Evolutionary conservation across 2,329 filamentous ascomycete species (phyloP), one percentile per base, ranked within the genome.

Genomic region (Botrytis paeoniae): DNA sequence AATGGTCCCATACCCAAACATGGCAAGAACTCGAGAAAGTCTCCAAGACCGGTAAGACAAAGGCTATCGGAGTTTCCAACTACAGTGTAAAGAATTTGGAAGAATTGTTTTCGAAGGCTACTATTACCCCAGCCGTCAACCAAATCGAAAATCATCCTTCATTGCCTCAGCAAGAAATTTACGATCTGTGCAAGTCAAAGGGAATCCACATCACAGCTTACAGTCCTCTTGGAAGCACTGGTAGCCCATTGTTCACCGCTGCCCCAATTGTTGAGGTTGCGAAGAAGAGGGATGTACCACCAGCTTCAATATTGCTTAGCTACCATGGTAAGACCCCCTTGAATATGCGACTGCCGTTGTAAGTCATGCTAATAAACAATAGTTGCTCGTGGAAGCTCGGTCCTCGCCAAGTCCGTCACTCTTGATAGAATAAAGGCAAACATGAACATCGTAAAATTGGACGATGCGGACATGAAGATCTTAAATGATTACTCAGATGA

Each of bases 11-110:
- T 81, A 84, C 92, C 76, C 86, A 93, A 74, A 93, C 92, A 68
- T 97, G 92, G 92, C 91, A 91, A 83, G 87, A 87, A 81, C 90
- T 94, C 87, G 92, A 94, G 85, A 86, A 86, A 75, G 84, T 93
- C 8, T 83, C 91, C 9, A 82, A 82, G 10, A 86, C 87, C 0
- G 89, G 89, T 76, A 91, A 89, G 82, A 82, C 85, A 54, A 84
- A 79, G 73, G 79, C 80, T 4, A 83, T 84, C 66, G 89, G 89
- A 57, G 85, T 83, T 63, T 78, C 80, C 37, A 83, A 83, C 75
- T 83, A 81, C 75, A 79, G 79, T 32, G 75, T 79, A 57, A 71
- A 74, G 70, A 80, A 82, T 71, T 74, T 85, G 10, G 75, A 81
- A 66, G 76, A 81, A 45, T 76, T 84, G 22, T 74, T 83, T n/a